phyloP scores from a whole-genome alignment of 2,329 filamentous ascomycete species.

The Diaporthe sp. region DNA sequence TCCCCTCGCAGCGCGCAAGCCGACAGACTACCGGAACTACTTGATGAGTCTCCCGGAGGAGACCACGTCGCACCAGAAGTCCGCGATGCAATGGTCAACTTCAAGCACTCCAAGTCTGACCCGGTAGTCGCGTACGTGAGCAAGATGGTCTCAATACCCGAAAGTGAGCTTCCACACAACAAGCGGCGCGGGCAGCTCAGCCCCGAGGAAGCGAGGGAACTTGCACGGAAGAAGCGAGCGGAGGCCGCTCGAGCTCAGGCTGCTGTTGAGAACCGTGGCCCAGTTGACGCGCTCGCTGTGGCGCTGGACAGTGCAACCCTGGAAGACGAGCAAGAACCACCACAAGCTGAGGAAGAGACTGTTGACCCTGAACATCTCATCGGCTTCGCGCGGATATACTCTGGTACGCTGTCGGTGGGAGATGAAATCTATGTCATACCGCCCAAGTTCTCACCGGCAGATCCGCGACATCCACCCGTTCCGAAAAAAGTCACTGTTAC shows the following conservation, averaged over 20 bases:
- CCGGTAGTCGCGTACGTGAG: slow-evolving; percentile 95
- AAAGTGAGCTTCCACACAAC: slow-evolving; percentile 91
- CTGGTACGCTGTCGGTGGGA: slow-evolving; percentile 88
- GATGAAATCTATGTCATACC: slow-evolving; percentile 92
- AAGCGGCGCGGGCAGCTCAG: slow-evolving; percentile 82
- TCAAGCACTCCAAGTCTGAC: slow-evolving; percentile 76
- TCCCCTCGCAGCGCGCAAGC: slow-evolving; percentile 86
- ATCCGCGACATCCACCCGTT: slow-evolving; percentile 77
- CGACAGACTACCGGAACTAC: slow-evolving; percentile 81
- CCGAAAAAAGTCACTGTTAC: slow-evolving; percentile 88
- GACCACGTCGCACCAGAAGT: slow-evolving; percentile 77
- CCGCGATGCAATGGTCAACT: slow-evolving; percentile 84
- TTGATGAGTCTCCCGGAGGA: slow-evolving; percentile 83
- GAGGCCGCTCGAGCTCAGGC: slow-evolving; percentile 87
- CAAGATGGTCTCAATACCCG: slow-evolving; percentile 96
- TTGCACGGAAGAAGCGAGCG: slow-evolving; percentile 88
- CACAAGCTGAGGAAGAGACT: slow-evolving; percentile 63
- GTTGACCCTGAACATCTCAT: slow-evolving; percentile 88
- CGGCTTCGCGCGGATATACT: slow-evolving; percentile 94
- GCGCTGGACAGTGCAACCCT: slow-evolving; percentile 73
- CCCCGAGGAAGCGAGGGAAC: slow-evolving; percentile 89
- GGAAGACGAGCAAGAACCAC: slow-evolving; percentile 59
- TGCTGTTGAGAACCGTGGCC: slow-evolving; percentile 56
- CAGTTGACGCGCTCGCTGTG: slow-evolving; percentile 68
- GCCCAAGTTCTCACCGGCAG: slow-evolving; percentile 90